Percentiles rank a stretch among this genome's conserved stretches.
Evolutionary conservation across 371 early-diverging fungal species (phyloP).

Genomic region (Fennellomyces sp.): DNA sequence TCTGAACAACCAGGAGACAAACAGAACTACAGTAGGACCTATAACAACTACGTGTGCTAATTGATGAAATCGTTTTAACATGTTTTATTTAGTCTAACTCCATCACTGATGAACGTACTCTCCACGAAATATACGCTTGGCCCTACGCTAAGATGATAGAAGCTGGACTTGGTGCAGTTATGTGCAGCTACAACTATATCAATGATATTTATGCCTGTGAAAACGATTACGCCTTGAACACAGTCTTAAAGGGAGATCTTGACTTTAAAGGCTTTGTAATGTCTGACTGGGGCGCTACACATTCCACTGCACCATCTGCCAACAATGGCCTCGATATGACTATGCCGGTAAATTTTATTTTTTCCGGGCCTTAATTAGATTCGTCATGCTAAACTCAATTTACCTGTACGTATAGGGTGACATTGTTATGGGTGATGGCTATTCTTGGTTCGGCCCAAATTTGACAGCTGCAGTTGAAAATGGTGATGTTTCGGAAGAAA

Average conservation of each 20-base stretch:
- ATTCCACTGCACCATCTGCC: constrained; percentile 22
- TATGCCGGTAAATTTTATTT: constrained; percentile 39
- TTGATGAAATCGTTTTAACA: no score
- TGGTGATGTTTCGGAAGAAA: constrained; percentile 29
- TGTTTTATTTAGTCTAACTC: constrained; percentile 17
- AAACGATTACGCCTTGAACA: constrained; percentile 34
- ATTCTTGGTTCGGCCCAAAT: constrained; percentile 22
- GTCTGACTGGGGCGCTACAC: constrained; percentile 30
- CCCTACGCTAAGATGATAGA: constrained; percentile 51
- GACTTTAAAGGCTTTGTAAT: constrained; percentile 34
- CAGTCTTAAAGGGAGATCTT: constrained; percentile 41
- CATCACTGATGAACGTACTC: constrained; percentile 48
- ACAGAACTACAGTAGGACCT: constrained; percentile 11
- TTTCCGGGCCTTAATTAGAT: neutral
- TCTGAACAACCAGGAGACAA: constrained; percentile 55
- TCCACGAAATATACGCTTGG: constrained; percentile 56
- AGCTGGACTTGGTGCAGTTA: constrained; percentile 50
- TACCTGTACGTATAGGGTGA: constrained; percentile 5
- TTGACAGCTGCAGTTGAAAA: constrained; percentile 30
- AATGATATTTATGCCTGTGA: constrained; percentile 44
- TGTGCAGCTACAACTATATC: constrained; percentile 53
- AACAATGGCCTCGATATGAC: constrained; percentile 53
- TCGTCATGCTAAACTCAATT: neutral
- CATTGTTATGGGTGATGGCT: neutral
- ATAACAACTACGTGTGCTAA: no score